Base-by-base conservation (phyloP, 495 filamentous ascomycete species). In the Echria macrotheca region DNA sequence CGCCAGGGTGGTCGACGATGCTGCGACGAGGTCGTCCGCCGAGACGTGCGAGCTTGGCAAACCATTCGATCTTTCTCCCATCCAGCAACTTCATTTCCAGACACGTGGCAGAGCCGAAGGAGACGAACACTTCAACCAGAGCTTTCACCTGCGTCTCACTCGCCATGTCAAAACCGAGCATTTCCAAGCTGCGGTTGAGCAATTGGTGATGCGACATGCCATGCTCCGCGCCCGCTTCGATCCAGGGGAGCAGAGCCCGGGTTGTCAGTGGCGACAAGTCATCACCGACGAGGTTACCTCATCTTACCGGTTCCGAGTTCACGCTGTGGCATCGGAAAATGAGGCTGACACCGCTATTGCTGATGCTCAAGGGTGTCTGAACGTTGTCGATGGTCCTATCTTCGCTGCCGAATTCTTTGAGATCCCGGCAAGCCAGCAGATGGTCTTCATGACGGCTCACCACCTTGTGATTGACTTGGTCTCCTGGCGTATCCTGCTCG, bases 381-480 rank as follows among this genome's bases (percentile, higher is more conserved):
- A 55, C 68, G 22, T 61, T 61, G 22, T 56, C 53, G 21, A 57
- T 46, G 31, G 66, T 60, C 50, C 55, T 59, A 11, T 78, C 73
- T 51, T 53, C 66, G 55, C 49, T 0, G 54, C 51, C 15, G 58
- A 57, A 25, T 19, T 26, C 37, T 71, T 29, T 35, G 56, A 12
- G 49, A 17, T 42, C 3, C 35, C 40, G 33, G 24, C 45, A 3
- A 24, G 37, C 15, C 54, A 60, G 2, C 64, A 71, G 41, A 49
- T 73, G 1, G 45, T 83, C 8, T 80, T 78, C 12, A 61, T 84
- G 62, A 71, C 72, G 18, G 78, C 67, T 5, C 79, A 83, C 47
- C 81, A 83, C 51, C 52, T 81, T 8, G 75, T 82, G 5, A 69
- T 83, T 26, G 81, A 84, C 45, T 72, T 82, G 26, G 79, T 83